These are phyloP conservation scores for Plasmodium vinckei DNA, from an alignment of 169 alveolate species.

Conservation along the genomic window DNA sequence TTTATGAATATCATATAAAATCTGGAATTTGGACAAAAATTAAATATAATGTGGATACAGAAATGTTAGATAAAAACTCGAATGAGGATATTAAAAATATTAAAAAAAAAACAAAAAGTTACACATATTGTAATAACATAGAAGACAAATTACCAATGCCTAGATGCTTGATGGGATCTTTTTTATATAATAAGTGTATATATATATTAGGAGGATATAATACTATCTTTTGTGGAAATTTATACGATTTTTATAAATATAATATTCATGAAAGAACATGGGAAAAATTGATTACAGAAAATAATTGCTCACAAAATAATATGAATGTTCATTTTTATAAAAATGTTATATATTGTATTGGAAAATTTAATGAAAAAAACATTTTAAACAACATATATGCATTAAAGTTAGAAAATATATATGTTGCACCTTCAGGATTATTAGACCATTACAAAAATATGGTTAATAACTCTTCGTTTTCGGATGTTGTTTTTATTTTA, in stretches of 20 bases:
- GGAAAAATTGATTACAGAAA: conserved; percentile 13
- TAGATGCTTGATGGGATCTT: conserved; percentile 37
- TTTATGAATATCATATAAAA: conserved; percentile 41
- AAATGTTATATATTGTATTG: conserved; percentile 43
- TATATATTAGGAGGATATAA: conserved; percentile 58
- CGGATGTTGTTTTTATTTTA: conserved; percentile 29
- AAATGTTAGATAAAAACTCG: background rate
- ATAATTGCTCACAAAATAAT: conserved; percentile 26
- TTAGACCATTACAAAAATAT: background rate
- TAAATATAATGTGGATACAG: conserved; percentile 17
- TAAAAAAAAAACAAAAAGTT: background rate
- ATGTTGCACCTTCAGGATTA: conserved; percentile 26
- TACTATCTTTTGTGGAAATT: background rate
- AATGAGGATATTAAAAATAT: too few species aligned
- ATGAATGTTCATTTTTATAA: conserved; percentile 39
- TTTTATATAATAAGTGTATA: conserved; percentile 16
- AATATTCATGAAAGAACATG: conserved; percentile 33
- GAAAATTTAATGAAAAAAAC: conserved; percentile 35
- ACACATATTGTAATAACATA: background rate
- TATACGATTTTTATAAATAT: conserved; percentile 44
- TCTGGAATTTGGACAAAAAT: conserved; percentile 48
- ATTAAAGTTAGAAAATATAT: conserved; percentile 20
- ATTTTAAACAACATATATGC: conserved; percentile 39
- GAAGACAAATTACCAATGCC: conserved; percentile 9
- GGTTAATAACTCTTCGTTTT: conserved; percentile 26